Evolutionary conservation across 2,329 filamentous ascomycete genomes (phyloP).

Genomic region (Monilinia polystroma): DNA sequence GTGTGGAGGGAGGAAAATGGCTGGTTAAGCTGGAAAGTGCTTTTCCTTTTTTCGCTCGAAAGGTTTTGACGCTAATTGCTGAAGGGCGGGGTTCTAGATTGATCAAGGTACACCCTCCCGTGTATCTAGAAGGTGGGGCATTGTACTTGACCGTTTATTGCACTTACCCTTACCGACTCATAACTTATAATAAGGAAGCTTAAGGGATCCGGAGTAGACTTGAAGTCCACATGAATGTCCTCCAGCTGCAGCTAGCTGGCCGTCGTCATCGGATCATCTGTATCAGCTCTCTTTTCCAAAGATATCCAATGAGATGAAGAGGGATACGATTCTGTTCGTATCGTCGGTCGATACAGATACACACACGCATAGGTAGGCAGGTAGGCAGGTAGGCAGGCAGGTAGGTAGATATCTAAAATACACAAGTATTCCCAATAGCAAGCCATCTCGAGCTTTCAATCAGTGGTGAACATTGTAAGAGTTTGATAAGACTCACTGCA

Average conservation of each 20-base stretch:
- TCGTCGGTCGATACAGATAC: background rate
- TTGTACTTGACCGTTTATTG: no score
- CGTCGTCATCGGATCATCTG: background rate
- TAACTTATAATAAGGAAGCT: background rate
- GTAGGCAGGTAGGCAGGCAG: no score
- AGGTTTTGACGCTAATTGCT: conserved; percentile 21
- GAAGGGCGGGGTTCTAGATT: conserved; percentile 5
- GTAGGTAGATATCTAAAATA: no score
- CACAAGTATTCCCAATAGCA: no score
- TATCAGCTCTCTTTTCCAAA: no score
- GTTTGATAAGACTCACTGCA: background rate
- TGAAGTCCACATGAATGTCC: background rate
- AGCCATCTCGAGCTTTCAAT: no score
- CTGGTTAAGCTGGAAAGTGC: conserved; percentile 12
- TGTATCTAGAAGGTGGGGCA: conserved; percentile 9
- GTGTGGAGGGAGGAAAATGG: conserved; percentile 15
- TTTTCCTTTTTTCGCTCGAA: conserved; percentile 21
- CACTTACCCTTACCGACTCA: background rate
- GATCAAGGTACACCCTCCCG: background rate
- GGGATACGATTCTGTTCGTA: no score
- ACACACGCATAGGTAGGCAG: no score
- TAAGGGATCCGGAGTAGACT: background rate
- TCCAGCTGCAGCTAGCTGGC: no score
- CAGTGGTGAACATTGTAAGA: background rate
- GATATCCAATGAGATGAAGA: no score